A percentile compares a stretch with the other conserved stretches of the same genome.
phyloP scores from a whole-genome alignment of 1,284 basidiomycete species.

The Amylostereum chailletii region DNA sequence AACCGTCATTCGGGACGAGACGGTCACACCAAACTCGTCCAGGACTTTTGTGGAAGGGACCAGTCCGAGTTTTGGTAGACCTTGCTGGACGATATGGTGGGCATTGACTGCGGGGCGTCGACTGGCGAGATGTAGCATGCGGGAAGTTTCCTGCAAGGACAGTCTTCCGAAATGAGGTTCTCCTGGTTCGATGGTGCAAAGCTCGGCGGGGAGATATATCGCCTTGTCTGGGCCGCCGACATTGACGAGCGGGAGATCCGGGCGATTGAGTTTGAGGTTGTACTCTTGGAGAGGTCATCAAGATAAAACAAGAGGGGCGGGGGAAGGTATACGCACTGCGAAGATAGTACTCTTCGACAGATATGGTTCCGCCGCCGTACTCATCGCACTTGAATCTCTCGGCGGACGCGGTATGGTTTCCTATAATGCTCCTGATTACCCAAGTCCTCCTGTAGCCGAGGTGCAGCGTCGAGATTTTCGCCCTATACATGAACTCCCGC shows the following conservation, averaged over 20 bases:
- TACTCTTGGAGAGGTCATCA: conserved; percentile 35
- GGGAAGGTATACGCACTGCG: conserved; percentile 32
- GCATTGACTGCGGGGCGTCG: conserved; percentile 52
- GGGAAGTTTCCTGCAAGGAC: conserved; percentile 39
- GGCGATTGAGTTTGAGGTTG: conserved; percentile 37
- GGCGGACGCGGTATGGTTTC: conserved; percentile 29
- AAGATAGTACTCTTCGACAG: conserved; percentile 54
- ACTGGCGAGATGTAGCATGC: conserved; percentile 61
- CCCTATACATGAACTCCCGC: conserved; percentile 35
- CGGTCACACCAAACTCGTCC: conserved; percentile 43
- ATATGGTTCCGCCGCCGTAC: conserved; percentile 32
- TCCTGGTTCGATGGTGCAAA: conserved; percentile 56
- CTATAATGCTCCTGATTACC: conserved; percentile 36
- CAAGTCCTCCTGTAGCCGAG: conserved; percentile 44
- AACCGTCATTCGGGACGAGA: conserved; percentile 48
- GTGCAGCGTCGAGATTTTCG: conserved; percentile 51
- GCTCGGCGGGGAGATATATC: conserved; percentile 52
- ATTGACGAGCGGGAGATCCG: conserved; percentile 55
- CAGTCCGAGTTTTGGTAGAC: conserved; percentile 48
- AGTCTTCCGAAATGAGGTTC: conserved; percentile 48
- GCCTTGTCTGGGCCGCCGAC: conserved; percentile 35
- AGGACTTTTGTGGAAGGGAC: conserved; percentile 25
- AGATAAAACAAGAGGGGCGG: not conserved
- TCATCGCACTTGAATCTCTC: conserved; percentile 47
- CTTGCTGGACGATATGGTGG: conserved; percentile 42